Conservation (phyloP, 306 rosid species). For the Citrullus colocynthis region DNA sequence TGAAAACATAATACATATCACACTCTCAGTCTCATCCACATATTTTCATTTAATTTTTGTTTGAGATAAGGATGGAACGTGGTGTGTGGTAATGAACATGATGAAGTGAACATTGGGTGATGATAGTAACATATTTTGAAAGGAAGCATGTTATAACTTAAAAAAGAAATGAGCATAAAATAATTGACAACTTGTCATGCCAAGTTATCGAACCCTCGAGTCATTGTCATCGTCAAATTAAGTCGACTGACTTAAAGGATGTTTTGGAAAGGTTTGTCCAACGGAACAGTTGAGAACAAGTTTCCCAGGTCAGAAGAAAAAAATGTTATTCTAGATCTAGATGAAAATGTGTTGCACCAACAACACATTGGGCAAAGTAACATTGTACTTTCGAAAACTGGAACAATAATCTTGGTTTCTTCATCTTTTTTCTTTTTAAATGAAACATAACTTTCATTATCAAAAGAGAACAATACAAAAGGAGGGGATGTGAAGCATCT, state of each 20-base stretch:
- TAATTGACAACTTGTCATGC: neutral
- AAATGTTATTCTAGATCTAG: neutral
- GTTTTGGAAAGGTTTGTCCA: neutral
- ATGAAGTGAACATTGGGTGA: neutral
- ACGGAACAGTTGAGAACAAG: neutral
- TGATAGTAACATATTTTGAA: neutral
- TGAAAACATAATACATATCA: neutral
- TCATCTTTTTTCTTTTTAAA: neutral
- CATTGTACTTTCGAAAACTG: neutral
- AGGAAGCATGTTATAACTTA: neutral
- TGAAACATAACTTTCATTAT: too few relatives aligned
- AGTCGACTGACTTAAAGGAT: neutral
- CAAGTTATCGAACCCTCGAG: neutral
- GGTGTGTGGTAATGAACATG: slow-evolving; percentile 2
- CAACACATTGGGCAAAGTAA: neutral
- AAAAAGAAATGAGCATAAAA: neutral
- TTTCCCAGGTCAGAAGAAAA: neutral
- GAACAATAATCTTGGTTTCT: neutral
- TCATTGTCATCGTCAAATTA: neutral
- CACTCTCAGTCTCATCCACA: slow-evolving; percentile 3
- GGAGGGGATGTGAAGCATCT: too few relatives aligned
- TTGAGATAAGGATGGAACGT: slow-evolving; percentile 7
- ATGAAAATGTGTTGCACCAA: neutral
- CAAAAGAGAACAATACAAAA: too few relatives aligned
- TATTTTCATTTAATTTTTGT: neutral